Percentiles rank a stretch among this genome's conserved stretches.
Conservation (phyloP, 1,284 basidiomycete genomes). For the Apiotrichum domesticum region DNA sequence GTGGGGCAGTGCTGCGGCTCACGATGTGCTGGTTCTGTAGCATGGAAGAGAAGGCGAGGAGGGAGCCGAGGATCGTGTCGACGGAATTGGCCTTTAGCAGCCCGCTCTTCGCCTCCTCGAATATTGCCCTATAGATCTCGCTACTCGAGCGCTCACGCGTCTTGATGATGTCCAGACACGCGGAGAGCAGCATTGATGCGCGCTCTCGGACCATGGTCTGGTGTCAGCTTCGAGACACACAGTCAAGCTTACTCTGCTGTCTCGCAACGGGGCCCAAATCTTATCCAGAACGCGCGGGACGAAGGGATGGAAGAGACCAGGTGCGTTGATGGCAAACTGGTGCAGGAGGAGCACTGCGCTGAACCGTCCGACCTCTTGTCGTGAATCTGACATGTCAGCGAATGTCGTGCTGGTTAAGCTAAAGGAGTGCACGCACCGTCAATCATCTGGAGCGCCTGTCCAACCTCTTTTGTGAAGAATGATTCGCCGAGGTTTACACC, state of each 20-base stretch:
- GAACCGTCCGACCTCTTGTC: slow-evolving; percentile 46
- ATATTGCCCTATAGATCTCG: slow-evolving; percentile 65
- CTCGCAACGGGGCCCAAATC: slow-evolving; percentile 79
- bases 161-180: slow-evolving; percentile 78
- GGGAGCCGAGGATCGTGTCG: slow-evolving; percentile 81
- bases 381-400: slow-evolving; percentile 25
- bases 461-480: slow-evolving; percentile 45
- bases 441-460: slow-evolving; percentile 41
- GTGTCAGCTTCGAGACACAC: neutral
- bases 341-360: slow-evolving; percentile 65
- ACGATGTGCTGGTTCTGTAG: slow-evolving; percentile 91
- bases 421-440: slow-evolving; percentile 30
- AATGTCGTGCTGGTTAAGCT: slow-evolving; percentile 1
- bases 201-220: slow-evolving; percentile 70
- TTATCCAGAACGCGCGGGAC: slow-evolving; percentile 82
- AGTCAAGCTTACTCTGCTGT: slow-evolving; percentile 58
- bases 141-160: slow-evolving; percentile 46
- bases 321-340: slow-evolving; percentile 80
- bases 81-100: slow-evolving; percentile 68
- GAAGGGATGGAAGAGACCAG: slow-evolving; percentile 77
- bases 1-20: slow-evolving; percentile 17
- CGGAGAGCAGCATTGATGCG: slow-evolving; percentile 81
- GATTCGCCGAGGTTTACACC: slow-evolving; percentile 42
- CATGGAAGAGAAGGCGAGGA: slow-evolving; percentile 87
- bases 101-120: slow-evolving; percentile 83